phyloP scores from a whole-genome alignment of 352 stramenopile genomes.

The Thalassiosira mediterranea region DNA sequence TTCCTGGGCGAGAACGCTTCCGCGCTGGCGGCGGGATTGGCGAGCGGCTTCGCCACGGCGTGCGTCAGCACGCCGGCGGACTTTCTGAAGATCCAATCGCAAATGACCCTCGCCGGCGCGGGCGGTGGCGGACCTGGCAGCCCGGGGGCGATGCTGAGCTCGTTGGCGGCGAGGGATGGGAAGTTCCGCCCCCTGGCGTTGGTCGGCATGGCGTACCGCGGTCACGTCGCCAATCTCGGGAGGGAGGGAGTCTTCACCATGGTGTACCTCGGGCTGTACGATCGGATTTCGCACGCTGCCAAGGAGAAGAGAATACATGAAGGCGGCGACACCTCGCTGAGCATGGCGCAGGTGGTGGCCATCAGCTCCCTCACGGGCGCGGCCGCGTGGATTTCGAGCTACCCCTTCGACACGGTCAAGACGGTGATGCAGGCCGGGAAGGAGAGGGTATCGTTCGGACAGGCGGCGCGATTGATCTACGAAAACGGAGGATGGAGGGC shows the following conservation, averaged over 20 bases:
- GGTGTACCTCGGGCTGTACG: constrained; percentile 57
- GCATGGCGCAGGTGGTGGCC: constrained; percentile 9
- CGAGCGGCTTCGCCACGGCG: constrained; percentile 57
- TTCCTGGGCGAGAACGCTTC: constrained; percentile 8
- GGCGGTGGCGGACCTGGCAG: not conserved
- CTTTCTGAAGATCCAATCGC: constrained; percentile 58
- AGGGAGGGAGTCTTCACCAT: constrained; percentile 64
- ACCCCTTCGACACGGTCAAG: constrained; percentile 58
- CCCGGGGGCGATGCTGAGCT: not conserved
- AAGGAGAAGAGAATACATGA: constrained; percentile 1
- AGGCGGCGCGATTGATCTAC: constrained; percentile 30
- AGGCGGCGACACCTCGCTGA: not conserved
- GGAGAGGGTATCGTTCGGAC: constrained; percentile 5
- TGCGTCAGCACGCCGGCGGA: constrained; percentile 53
- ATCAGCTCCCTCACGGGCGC: constrained; percentile 52
- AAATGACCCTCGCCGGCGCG: constrained; percentile 32
- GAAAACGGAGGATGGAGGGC: constrained; percentile 17
- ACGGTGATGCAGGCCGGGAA: constrained; percentile 33
- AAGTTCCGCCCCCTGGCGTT: constrained; percentile 2
- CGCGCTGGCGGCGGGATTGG: constrained; percentile 38
- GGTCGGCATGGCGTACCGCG: constrained; percentile 32
- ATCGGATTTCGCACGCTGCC: constrained; percentile 16
- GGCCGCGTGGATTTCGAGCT: constrained; percentile 50
- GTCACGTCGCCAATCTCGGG: constrained; percentile 47
- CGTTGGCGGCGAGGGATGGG: constrained; percentile 3